These are phyloP conservation scores for Cladochytrium replicatum DNA, from an alignment of 192 early-diverging fungal genomes.

Conservation along the genomic window DNA sequence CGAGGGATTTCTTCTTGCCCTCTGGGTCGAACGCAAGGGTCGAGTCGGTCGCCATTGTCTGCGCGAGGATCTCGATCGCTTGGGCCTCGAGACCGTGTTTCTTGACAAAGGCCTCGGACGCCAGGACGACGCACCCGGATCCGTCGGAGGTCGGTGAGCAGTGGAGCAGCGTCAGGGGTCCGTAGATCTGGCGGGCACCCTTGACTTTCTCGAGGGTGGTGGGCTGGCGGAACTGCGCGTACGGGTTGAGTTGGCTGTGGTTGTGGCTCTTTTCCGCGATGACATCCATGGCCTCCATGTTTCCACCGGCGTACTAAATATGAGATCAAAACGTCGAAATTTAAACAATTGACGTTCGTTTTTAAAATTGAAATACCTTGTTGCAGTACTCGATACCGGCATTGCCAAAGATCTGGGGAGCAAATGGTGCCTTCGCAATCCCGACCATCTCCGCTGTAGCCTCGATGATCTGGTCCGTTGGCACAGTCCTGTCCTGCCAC, in stretches of 20 bases:
- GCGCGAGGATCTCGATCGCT: slow-evolving; percentile 57
- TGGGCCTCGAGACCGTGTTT: slow-evolving; percentile 49
- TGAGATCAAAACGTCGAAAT: no score
- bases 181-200: slow-evolving; percentile 50
- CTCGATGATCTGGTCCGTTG: slow-evolving; percentile 46
- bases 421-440: slow-evolving; percentile 44
- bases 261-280: slow-evolving; percentile 69
- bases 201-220: slow-evolving; percentile 54
- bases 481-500: slow-evolving; percentile 52
- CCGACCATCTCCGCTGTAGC: slow-evolving; percentile 50
- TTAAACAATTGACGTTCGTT: no score
- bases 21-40: slow-evolving; percentile 26
- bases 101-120: slow-evolving; percentile 54
- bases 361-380: no score
- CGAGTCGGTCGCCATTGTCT: slow-evolving; percentile 65
- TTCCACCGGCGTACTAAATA: no score
- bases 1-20: slow-evolving; percentile 11
- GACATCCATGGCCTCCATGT: slow-evolving; percentile 43
- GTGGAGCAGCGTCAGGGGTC: slow-evolving; percentile 63
- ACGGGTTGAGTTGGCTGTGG: slow-evolving; percentile 58
- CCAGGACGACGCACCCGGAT: slow-evolving; percentile 50
- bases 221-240: slow-evolving; percentile 59
- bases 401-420: slow-evolving; percentile 66
- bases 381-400: slow-evolving; percentile 63
- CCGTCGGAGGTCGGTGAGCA: slow-evolving; percentile 71